Evolutionary conservation across 2,329 filamentous ascomycete genomes (phyloP), one percentile per base, ranked within the genome.

Genomic region (Pseudophaeomoniella oleicola): DNA sequence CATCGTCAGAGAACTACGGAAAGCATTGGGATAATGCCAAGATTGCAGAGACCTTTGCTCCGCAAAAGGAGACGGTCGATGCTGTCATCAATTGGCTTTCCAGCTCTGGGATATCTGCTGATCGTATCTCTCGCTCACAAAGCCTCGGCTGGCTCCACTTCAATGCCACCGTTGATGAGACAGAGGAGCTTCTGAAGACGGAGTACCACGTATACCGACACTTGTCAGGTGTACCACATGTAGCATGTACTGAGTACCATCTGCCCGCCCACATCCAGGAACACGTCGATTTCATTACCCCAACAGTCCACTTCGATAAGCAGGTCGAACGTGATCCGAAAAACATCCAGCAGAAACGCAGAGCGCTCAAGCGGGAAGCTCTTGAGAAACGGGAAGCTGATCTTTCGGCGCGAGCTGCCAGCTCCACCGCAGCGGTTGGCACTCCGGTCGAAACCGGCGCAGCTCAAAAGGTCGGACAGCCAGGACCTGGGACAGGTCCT

Each of bases 211-310:
- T 66, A 31, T 72, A 67, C 46, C 53, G 62, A 43, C 63, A 70
- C 44, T 44, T 47, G 2, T 37, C 38, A 14, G 50, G 44, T 56
- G 44, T 29, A 36, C 52, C 9, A 49, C 32, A 4, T 10, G 12
- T 30, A 10, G 30, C n/a, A 14, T 29, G 18, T 5, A 18, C 11
- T 6, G 52, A 50, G 44, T 71, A 71, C 47, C 66, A 69, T 39
- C 51, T 73, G 4, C 69, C 69, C 1, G 54, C 56, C 17, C 48
- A 62, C 30, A 44, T 73, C 11, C 57, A 57, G 31, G 43, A 56
- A 9, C 66, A 72, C 39, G 56, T 74, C 36, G 69, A 74, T 51
- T 73, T 72, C 48, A 63, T 75, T 27, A 72, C 64, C 1, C 70
- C 70, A 0, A 69, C 68, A 12, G 62, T 71, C 42, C 69, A 67